Conservation (phyloP, 73 alveolate genomes). For the Blepharisma stoltei region DNA sequence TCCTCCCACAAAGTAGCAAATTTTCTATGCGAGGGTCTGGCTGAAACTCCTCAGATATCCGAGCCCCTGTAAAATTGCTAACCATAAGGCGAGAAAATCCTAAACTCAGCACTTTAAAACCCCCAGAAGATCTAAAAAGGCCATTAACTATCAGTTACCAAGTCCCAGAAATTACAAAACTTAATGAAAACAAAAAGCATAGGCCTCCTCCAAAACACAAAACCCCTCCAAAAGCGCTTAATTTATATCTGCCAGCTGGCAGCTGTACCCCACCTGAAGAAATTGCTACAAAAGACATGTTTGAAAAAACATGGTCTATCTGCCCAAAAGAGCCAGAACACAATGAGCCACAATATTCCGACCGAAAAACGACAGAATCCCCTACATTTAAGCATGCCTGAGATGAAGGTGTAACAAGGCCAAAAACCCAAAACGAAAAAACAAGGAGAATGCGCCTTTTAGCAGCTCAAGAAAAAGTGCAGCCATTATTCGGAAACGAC, state of each 20-base stretch:
- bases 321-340: no score
- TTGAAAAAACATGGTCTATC: no score
- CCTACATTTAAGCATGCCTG: neutral
- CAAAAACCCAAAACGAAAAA: constrained; percentile 22
- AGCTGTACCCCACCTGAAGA: no score
- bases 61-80: neutral
- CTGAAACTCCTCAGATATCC: neutral
- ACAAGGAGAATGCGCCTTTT: neutral
- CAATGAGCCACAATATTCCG: no score
- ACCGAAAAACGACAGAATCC: no score
- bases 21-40: neutral
- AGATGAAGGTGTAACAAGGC: constrained; percentile 6
- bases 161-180: no score
- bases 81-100: neutral
- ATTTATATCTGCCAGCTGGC: no score
- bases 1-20: neutral
- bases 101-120: neutral
- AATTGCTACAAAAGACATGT: no score
- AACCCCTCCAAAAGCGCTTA: no score
- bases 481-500: neutral
- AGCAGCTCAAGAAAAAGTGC: neutral
- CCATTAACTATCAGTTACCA: neutral
- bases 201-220: no score
- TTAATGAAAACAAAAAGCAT: no score
- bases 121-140: neutral